A percentile compares a stretch with the other conserved stretches of the same genome.
These are phyloP conservation scores for Beauveria scarabaeidicola DNA, from an alignment of 2,329 filamentous ascomycete genomes.

Conservation along the genomic window DNA sequence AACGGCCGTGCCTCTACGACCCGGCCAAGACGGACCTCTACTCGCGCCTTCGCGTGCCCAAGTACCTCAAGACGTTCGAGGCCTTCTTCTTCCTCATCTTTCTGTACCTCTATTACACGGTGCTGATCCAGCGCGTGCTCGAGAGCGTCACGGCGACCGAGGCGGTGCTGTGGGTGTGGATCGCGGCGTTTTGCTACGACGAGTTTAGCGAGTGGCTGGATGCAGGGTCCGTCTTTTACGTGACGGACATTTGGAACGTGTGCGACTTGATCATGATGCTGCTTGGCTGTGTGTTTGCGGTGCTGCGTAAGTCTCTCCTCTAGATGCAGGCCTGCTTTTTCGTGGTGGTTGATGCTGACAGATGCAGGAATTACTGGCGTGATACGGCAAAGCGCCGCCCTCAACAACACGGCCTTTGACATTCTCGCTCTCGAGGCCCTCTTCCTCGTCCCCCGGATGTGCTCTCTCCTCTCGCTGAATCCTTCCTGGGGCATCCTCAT, in stretches of 20 bases:
- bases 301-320: slow-evolving; percentile 50
- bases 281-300: slow-evolving; percentile 62
- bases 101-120: slow-evolving; percentile 75
- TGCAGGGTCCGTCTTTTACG: slow-evolving; percentile 79
- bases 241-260: slow-evolving; percentile 72
- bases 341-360: not conserved
- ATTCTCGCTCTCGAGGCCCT: slow-evolving; percentile 82
- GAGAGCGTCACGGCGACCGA: slow-evolving; percentile 60
- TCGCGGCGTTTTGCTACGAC: slow-evolving; percentile 80
- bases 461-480: slow-evolving; percentile 76
- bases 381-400: slow-evolving; percentile 45
- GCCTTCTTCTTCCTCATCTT: slow-evolving; percentile 72
- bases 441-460: slow-evolving; percentile 83
- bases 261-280: slow-evolving; percentile 68
- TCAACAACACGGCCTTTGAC: slow-evolving; percentile 78
- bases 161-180: slow-evolving; percentile 72
- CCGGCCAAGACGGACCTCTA: slow-evolving; percentile 59
- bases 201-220: slow-evolving; percentile 79
- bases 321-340: not conserved
- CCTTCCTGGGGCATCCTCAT: slow-evolving; percentile 88
- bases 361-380: slow-evolving; percentile 24
- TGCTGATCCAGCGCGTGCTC: slow-evolving; percentile 65
- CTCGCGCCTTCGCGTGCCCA: slow-evolving; percentile 66
- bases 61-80: slow-evolving; percentile 79
- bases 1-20: slow-evolving; percentile 71